These are phyloP conservation scores for Camellia granthamiana DNA, from an alignment of 148 eudicot genomes.

Conservation along the genomic window DNA sequence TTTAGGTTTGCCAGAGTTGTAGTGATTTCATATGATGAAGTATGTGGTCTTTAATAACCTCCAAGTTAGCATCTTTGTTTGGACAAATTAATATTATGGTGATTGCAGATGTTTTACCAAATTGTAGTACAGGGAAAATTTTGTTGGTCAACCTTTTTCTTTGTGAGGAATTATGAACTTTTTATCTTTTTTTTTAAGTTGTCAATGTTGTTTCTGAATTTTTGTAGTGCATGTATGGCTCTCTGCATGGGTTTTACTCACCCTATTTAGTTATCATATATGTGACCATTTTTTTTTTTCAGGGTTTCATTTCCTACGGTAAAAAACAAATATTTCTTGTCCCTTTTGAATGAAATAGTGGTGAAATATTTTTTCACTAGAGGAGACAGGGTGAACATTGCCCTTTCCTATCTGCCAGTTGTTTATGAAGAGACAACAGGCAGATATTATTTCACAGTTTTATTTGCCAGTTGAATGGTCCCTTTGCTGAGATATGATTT, in stretches of 20 bases:
- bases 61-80: background rate
- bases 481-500: background rate
- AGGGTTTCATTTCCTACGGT: background rate
- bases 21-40: background rate
- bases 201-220: background rate
- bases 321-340: background rate
- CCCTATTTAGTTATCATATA: background rate
- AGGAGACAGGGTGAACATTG: background rate
- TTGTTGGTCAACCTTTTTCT: background rate
- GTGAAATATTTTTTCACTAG: background rate
- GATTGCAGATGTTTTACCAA: background rate
- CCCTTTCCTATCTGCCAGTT: background rate
- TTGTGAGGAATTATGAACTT: slow-evolving; percentile 1
- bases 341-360: background rate
- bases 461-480: background rate
- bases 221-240: no score
- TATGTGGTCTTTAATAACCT: slow-evolving; percentile 1
- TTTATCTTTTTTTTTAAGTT: background rate
- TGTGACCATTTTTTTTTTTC: background rate
- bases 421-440: background rate
- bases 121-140: background rate
- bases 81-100: background rate
- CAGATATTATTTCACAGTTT: no score
- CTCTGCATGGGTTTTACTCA: background rate
- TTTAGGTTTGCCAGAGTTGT: background rate